Conservation (phyloP, 2,329 filamentous ascomycete genomes). For the Paracoccidioides lutzii region DNA sequence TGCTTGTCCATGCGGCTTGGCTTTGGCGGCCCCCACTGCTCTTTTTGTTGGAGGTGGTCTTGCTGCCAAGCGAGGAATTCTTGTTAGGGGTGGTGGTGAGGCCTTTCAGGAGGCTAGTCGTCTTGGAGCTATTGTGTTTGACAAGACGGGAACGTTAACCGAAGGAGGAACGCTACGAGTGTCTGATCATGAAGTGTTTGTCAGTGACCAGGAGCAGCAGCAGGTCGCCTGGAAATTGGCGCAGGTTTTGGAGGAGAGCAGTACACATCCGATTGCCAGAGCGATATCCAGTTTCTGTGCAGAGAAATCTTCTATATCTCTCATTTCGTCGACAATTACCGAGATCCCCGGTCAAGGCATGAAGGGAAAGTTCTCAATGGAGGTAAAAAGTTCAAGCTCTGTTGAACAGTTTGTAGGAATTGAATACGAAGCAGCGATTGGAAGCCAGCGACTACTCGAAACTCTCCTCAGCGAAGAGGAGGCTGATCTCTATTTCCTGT, state of each 20-base stretch:
- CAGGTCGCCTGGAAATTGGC: slow-evolving; percentile 34
- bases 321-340: slow-evolving; percentile 30
- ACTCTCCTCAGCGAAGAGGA: slow-evolving; percentile 15
- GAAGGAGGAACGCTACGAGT: slow-evolving; percentile 47
- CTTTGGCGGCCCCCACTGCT: slow-evolving; percentile 76
- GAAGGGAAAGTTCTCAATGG: slow-evolving; percentile 37
- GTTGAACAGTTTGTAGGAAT: slow-evolving; percentile 11
- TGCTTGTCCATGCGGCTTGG: slow-evolving; percentile 72
- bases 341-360: slow-evolving; percentile 47
- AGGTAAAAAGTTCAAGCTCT: slow-evolving; percentile 9
- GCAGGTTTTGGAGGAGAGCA: slow-evolving; percentile 44
- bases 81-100: slow-evolving; percentile 73
- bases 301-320: slow-evolving; percentile 16
- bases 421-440: slow-evolving; percentile 39
- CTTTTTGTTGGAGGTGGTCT: slow-evolving; percentile 70
- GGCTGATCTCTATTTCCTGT: slow-evolving; percentile 22
- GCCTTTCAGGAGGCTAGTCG: slow-evolving; percentile 74
- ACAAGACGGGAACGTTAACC: slow-evolving; percentile 79
- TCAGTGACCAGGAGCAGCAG: slow-evolving; percentile 21
- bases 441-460: slow-evolving; percentile 43
- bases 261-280: slow-evolving; percentile 46
- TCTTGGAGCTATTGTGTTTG: slow-evolving; percentile 68
- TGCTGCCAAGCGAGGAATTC: slow-evolving; percentile 65
- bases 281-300: slow-evolving; percentile 41
- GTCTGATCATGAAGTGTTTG: slow-evolving; percentile 37